Percentiles rank a stretch among this genome's conserved stretches.
These are phyloP conservation scores for Lavandula angustifolia DNA, from an alignment of 257 asterid species.

Conservation along the genomic window DNA sequence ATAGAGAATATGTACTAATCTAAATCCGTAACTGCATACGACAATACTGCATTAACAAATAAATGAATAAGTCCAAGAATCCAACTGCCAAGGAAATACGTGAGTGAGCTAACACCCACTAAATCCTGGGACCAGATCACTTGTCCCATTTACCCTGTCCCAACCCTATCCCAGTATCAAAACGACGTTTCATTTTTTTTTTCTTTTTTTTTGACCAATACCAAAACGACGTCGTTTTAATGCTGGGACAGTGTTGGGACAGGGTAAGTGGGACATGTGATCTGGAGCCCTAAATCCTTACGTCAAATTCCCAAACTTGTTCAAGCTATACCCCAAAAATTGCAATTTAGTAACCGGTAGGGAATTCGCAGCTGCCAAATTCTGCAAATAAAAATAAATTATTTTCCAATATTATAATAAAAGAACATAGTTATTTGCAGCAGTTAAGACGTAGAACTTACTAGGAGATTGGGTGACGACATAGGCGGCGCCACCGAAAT, in stretches of 20 bases:
- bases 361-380: constrained; percentile 56
- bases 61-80: constrained; percentile 7
- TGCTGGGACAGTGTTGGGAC: too few species aligned
- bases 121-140: too few species aligned
- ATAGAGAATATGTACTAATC: not conserved
- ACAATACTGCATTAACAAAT: not conserved
- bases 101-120: not conserved
- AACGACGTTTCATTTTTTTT: too few species aligned
- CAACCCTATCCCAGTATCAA: too few species aligned
- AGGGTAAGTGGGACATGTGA: too few species aligned
- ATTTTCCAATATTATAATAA: not conserved
- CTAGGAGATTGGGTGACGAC: constrained; percentile 76
- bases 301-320: constrained; percentile 1
- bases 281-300: not conserved
- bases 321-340: not conserved
- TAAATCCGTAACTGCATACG: not conserved
- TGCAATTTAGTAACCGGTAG: constrained; percentile 41
- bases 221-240: too few species aligned
- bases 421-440: not conserved
- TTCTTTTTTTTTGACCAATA: too few species aligned
- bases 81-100: not conserved
- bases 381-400: constrained; percentile 37
- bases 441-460: constrained; percentile 42
- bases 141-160: too few species aligned
- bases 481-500: constrained; percentile 74